A percentile compares a stretch with the other conserved stretches of the same genome.
These are phyloP conservation scores for Cyclotella baltica DNA, from an alignment of 108 stramenopile genomes.

Conservation along the genomic window DNA sequence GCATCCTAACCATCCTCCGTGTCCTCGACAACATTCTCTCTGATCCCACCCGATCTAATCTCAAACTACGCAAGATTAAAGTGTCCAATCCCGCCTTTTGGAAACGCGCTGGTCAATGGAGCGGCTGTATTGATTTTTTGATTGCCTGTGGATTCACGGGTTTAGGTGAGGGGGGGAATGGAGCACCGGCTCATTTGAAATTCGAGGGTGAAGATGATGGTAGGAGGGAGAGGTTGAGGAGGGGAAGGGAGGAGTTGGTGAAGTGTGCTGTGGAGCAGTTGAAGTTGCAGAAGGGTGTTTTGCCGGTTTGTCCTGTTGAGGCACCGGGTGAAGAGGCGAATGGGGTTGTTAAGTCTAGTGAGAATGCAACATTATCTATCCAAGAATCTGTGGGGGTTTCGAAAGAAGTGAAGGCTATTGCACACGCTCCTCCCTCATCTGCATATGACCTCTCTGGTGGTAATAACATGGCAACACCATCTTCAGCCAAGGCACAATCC, in stretches of 20 bases:
- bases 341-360: not conserved
- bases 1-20: constrained; percentile 51
- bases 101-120: constrained; percentile 37
- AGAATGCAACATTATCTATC: not conserved
- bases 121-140: constrained; percentile 54
- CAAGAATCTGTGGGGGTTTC: not conserved
- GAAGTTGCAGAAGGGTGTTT: not conserved
- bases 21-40: constrained; percentile 57
- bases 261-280: constrained; percentile 32
- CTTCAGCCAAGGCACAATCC: too few species aligned
- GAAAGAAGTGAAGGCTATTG: too few species aligned
- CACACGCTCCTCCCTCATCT: too few species aligned
- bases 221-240: constrained; percentile 8
- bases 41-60: constrained; percentile 33
- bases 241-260: constrained; percentile 31
- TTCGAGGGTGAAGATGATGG: constrained; percentile 19
- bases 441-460: too few species aligned
- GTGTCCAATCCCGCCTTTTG: constrained; percentile 45
- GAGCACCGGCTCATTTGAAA: constrained; percentile 15
- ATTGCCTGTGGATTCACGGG: constrained; percentile 40
- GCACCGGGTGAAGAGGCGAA: too few species aligned
- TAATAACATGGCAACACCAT: too few species aligned
- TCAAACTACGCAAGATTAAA: constrained; percentile 55
- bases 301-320: constrained; percentile 7
- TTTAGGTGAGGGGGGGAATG: constrained; percentile 7